Conservation (phyloP, 2,329 filamentous ascomycete genomes). For the Xylariaceae sp. region DNA sequence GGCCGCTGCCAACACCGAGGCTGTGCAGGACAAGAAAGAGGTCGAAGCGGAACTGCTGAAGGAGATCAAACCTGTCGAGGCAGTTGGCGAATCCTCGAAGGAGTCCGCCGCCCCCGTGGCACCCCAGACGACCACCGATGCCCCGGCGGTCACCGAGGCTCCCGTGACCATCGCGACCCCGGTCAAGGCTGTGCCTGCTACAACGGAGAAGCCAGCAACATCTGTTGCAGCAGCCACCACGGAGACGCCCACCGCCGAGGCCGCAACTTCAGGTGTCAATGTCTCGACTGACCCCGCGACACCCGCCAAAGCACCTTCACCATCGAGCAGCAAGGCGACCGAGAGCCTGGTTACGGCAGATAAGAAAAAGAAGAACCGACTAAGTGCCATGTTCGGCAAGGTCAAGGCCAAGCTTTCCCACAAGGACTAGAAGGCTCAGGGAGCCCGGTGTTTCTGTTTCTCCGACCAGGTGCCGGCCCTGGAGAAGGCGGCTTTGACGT, state of each 20-base stretch:
- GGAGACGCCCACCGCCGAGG: slow-evolving; percentile 9
- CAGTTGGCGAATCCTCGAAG: slow-evolving; percentile 26
- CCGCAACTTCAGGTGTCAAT: slow-evolving; percentile 10
- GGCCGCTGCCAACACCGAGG: slow-evolving; percentile 63
- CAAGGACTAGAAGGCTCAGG: slow-evolving; percentile 23
- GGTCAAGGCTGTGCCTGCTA: slow-evolving; percentile 10
- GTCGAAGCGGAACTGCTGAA: slow-evolving; percentile 70
- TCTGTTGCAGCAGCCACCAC: slow-evolving; percentile 11
- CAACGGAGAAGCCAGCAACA: slow-evolving; percentile 8
- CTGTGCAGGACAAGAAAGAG: slow-evolving; percentile 70
- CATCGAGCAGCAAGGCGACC: slow-evolving; percentile 29
- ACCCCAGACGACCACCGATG: slow-evolving; percentile 14
- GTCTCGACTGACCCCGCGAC: slow-evolving; percentile 17
- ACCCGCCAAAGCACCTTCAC: slow-evolving; percentile 6
- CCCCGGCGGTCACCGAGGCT: slow-evolving; percentile 16
- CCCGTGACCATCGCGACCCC: slow-evolving; percentile 12
- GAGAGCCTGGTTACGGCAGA: slow-evolving; percentile 35
- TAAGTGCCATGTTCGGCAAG: slow-evolving; percentile 60
- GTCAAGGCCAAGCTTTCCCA: slow-evolving; percentile 44
- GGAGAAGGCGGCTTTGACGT: slow-evolving; percentile 3
- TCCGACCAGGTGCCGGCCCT: slow-evolving; percentile 9
- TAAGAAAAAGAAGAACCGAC: slow-evolving; percentile 64
- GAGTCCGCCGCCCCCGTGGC: slow-evolving; percentile 15
- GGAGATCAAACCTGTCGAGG: slow-evolving; percentile 49
- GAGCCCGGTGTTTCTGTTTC: slow-evolving; percentile 7